These are phyloP conservation scores for Westerdykella sp. DNA, from an alignment of 2,329 filamentous ascomycete genomes.

Conservation along the genomic window DNA sequence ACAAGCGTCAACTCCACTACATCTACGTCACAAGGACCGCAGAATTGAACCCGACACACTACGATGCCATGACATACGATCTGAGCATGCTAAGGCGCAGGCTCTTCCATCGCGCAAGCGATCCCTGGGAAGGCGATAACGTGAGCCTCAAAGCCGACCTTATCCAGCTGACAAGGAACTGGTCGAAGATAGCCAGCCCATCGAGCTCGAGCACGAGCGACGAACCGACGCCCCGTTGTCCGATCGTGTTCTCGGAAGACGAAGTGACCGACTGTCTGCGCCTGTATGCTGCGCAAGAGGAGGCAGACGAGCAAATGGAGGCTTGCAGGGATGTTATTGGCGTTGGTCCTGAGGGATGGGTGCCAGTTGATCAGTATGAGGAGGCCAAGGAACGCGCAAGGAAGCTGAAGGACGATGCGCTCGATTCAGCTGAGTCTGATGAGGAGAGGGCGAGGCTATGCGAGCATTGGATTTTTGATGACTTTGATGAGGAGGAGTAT, in stretches of 20 bases:
- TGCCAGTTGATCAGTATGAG: conserved; percentile 21
- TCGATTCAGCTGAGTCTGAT: conserved; percentile 18
- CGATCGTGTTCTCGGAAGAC: conserved; percentile 16
- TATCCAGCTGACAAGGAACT: conserved; percentile 16
- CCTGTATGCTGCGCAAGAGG: conserved; percentile 15
- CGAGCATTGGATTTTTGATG: conserved; percentile 27
- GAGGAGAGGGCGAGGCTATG: conserved; percentile 11
- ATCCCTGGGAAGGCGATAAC: conserved; percentile 27
- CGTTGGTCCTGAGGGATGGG: conserved; percentile 24
- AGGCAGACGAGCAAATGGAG: conserved; percentile 22
- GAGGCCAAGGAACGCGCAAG: conserved; percentile 9
- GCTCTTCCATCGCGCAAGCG: conserved; percentile 20
- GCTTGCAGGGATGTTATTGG: conserved; percentile 18
- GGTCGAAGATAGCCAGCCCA: conserved; percentile 10
- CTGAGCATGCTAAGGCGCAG: conserved; percentile 19
- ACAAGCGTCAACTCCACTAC: conserved; percentile 25
- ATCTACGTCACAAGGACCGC: conserved; percentile 22
- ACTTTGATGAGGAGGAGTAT: conserved; percentile 29
- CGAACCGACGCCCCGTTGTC: conserved; percentile 11
- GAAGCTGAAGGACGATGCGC: conserved; percentile 19
- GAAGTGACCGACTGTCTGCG: conserved; percentile 16
- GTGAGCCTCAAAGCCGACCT: conserved; percentile 23
- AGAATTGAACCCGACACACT: conserved; percentile 22
- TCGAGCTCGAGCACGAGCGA: conserved; percentile 3
- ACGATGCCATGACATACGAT: conserved; percentile 16